phyloP scores from a whole-genome alignment of 148 eudicot genomes.

The Cornus kousa region DNA sequence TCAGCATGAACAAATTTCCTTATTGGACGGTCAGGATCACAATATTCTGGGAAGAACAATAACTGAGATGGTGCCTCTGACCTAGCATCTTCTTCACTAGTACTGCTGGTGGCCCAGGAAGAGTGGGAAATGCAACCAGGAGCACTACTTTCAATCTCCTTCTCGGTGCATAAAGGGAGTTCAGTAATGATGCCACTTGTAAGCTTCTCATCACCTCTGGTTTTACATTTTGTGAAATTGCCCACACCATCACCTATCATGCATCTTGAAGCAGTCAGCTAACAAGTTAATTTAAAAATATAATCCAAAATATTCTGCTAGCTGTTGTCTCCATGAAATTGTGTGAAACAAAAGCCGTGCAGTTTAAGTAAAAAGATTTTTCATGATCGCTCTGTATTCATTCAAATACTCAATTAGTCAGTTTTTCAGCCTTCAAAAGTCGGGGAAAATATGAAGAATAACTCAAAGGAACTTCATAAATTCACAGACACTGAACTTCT shows the following conservation, averaged over 20 bases:
- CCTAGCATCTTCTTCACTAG: constrained; percentile 17
- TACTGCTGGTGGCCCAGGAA: constrained; percentile 14
- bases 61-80: constrained; percentile 15
- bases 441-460: neutral
- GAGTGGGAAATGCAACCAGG: constrained; percentile 15
- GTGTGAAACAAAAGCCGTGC: neutral
- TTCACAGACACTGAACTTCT: neutral
- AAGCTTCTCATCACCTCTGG: constrained; percentile 8
- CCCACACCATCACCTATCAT: constrained; percentile 14
- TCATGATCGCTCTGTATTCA: neutral
- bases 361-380: neutral
- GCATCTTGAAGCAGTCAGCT: neutral
- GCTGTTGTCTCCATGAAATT: neutral
- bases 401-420: neutral
- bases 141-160: neutral
- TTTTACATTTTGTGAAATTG: neutral
- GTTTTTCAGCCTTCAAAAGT: neutral
- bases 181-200: constrained; percentile 9
- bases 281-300: neutral
- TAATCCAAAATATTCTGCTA: neutral
- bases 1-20: constrained; percentile 11
- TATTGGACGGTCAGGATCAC: constrained; percentile 8
- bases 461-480: neutral
- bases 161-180: neutral
- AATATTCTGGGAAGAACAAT: constrained; percentile 7